Evolutionary conservation across 305 asterid genomes (phyloP), one percentile per base, ranked within the genome.

Genomic region (Fraxinus paxiana): DNA sequence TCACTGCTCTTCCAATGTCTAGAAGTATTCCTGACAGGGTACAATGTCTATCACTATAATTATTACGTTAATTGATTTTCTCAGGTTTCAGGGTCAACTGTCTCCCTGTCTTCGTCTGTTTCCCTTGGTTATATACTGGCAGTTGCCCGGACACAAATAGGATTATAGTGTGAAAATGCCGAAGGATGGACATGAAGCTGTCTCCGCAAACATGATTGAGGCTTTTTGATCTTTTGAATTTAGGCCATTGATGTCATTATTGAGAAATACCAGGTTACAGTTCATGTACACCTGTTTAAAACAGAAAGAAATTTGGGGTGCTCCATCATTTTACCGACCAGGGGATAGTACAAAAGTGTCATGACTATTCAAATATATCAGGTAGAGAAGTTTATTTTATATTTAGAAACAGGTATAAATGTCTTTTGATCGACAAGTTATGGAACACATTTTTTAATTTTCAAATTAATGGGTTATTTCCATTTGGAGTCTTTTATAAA

Each of bases 31-130:
- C 98, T 8, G 90, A 90, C 70, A 78, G 88, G 83, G 94, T 92
- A 87, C 97, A 92, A 80, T 95, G 96, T 85, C 88, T 89, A 81
- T 90, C 96, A 48, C 85, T 95, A 82, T 95, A 90, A 87, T 82
- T 61, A 80, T 85, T 87, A 81, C 30, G 80, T 84, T 83, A 81
- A 69, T 83, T 84, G 67, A 54, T 73, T 85, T 84, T 80, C 77
- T 85, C 82, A 38, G 20, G 61, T 48, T 48, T 48, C 61, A 5
- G 61, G 85, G 84, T 65, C 61, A 56, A 74, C 80, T 31, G 67
- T 84, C 79, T 77, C 18, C 35, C 18, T 65, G 41, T 33, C 38
- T 67, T 30, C 1, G 35, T 72, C 83, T 79, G 75, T 83, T 79
- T 82, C 88, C 85, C 41, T 82, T 79, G 83, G 80, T 84, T 79